These are phyloP conservation scores for Candida parachauliodes DNA, from an alignment of 805 yeast genomes.

Conservation along the genomic window DNA sequence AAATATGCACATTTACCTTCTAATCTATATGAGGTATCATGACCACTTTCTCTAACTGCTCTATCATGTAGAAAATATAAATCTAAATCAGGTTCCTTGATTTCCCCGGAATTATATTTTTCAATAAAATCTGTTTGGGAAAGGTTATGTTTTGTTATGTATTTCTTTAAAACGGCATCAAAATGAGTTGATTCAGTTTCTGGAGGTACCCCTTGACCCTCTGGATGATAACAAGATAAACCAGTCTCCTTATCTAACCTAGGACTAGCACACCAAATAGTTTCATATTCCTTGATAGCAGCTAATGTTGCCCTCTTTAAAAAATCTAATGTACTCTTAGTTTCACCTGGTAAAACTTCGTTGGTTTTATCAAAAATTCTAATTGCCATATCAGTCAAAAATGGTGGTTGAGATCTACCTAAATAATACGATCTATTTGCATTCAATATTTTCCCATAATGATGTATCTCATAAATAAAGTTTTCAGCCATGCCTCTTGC, in stretches of 20 bases:
- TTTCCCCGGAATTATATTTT: constrained; percentile 59
- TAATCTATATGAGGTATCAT: constrained; percentile 86
- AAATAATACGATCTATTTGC: constrained; percentile 92
- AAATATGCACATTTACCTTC: constrained; percentile 87
- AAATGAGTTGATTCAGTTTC: constrained; percentile 94
- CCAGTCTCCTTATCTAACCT: constrained; percentile 73
- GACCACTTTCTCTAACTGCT: constrained; percentile 95
- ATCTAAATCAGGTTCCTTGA: constrained; percentile 79
- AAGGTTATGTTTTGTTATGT: constrained; percentile 54
- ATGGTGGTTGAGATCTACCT: constrained; percentile 95
- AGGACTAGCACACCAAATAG: constrained; percentile 76
- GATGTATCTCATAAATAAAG: constrained; percentile 81
- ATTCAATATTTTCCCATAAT: constrained; percentile 89
- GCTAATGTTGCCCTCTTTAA: constrained; percentile 63
- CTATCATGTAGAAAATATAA: constrained; percentile 87
- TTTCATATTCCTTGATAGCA: constrained; percentile 80
- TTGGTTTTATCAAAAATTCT: constrained; percentile 60
- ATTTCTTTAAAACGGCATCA: constrained; percentile 64
- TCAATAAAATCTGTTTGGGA: constrained; percentile 61
- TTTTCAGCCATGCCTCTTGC: constrained; percentile 91
- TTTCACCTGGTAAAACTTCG: constrained; percentile 35
- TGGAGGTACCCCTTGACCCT: constrained; percentile 92
- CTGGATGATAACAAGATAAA: constrained; percentile 85
- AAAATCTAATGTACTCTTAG: constrained; percentile 49
- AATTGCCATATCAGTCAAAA: constrained; percentile 87